Evolutionary conservation across 768 basidiomycete genomes (phyloP).

Genomic region (Lentinula sp.): DNA sequence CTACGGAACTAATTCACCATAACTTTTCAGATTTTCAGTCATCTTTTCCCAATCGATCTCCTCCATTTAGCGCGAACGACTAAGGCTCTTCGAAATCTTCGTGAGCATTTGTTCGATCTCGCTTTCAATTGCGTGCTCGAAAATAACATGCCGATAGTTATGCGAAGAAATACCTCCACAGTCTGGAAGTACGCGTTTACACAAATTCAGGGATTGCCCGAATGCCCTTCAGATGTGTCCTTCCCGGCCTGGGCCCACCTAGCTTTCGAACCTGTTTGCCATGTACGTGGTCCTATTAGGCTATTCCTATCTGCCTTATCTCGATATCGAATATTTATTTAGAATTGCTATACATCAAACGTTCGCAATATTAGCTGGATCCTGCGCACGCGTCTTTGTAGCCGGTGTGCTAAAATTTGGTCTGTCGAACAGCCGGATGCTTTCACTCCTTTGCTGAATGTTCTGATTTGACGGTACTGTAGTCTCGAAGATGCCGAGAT

Average conservation of each 20-base stretch:
- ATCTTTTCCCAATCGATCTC: slow-evolving; percentile 22
- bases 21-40: slow-evolving; percentile 20
- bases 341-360: background rate
- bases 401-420: background rate
- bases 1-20: background rate
- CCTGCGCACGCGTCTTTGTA: background rate
- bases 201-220: slow-evolving; percentile 13
- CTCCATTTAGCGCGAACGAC: slow-evolving; percentile 26
- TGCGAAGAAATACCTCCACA: slow-evolving; percentile 1
- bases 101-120: background rate
- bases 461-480: background rate
- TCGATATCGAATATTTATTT: background rate
- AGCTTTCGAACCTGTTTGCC: slow-evolving; percentile 19
- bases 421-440: background rate
- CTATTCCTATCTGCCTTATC: background rate
- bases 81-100: slow-evolving; percentile 15
- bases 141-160: slow-evolving; percentile 7
- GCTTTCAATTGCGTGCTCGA: too few relatives aligned
- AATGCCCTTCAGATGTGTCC: slow-evolving; percentile 18
- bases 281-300: slow-evolving; percentile 16
- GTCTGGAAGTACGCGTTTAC: slow-evolving; percentile 16
- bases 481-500: background rate
- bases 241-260: slow-evolving; percentile 19
- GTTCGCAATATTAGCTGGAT: slow-evolving; percentile 1
- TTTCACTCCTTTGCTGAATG: background rate